These are phyloP conservation scores for Fusarium albidum DNA, from an alignment of 2,329 filamentous ascomycete genomes.

Conservation along the genomic window DNA sequence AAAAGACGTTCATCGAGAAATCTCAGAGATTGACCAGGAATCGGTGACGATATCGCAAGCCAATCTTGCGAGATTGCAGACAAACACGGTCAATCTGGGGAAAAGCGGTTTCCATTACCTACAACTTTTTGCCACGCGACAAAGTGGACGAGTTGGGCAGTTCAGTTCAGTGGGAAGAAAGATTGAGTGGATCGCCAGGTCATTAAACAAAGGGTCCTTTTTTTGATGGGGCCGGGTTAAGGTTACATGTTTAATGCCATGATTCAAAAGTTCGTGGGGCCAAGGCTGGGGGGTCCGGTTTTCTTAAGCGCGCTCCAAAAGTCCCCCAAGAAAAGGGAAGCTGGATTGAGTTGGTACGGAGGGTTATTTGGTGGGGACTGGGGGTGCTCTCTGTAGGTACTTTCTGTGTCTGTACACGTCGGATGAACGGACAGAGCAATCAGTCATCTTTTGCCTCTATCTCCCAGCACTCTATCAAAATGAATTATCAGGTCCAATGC, in stretches of 20 bases:
- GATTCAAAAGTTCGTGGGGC: constrained; percentile 31
- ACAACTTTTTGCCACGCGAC: constrained; percentile 12
- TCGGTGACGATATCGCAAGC: constrained; percentile 20
- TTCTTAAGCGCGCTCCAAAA: constrained; percentile 17
- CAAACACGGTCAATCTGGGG: constrained; percentile 20
- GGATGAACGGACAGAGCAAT: too few relatives aligned
- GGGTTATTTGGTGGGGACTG: too few relatives aligned
- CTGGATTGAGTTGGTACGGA: too few relatives aligned
- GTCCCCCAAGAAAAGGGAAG: too few relatives aligned
- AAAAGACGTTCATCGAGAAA: neutral
- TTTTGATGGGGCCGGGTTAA: constrained; percentile 13
- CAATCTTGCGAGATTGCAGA: constrained; percentile 17
- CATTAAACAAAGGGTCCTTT: constrained; percentile 35
- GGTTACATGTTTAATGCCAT: constrained; percentile 5
- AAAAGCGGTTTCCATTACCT: constrained; percentile 27
- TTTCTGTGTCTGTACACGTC: too few relatives aligned
- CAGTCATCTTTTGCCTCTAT: too few relatives aligned
- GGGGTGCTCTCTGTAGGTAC: too few relatives aligned
- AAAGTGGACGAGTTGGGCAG: too few relatives aligned
- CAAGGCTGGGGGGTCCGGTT: too few relatives aligned
- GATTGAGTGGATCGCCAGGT: neutral
- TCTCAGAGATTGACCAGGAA: constrained; percentile 14
- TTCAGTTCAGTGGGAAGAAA: too few relatives aligned
- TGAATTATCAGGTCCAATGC: too few relatives aligned
- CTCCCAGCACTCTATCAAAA: too few relatives aligned